These are phyloP conservation scores for Glebionis coronaria DNA, from an alignment of 129 eudicot species.

Conservation along the genomic window DNA sequence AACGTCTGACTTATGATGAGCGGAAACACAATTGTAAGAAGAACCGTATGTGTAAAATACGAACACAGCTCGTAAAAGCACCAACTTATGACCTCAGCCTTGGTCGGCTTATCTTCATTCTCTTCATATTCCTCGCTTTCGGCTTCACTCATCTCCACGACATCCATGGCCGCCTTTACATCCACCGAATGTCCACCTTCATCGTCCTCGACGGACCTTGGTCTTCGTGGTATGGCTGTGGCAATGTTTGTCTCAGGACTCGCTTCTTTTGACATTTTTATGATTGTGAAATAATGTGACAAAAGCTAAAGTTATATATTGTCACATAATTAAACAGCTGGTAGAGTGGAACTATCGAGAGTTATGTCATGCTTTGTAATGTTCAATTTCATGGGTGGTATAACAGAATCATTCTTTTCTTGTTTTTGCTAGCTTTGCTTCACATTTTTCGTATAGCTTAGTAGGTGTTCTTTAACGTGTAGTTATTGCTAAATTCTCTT, in stretches of 20 bases:
- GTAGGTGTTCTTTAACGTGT: slow-evolving; percentile 20
- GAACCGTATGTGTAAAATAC: slow-evolving; percentile 69
- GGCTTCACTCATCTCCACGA: slow-evolving; percentile 40
- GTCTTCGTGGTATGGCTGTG: slow-evolving; percentile 25
- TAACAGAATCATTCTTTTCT: slow-evolving; percentile 36
- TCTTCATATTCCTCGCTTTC: slow-evolving; percentile 43
- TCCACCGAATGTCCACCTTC: slow-evolving; percentile 26
- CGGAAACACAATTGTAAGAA: slow-evolving; percentile 72
- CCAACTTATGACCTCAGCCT: slow-evolving; percentile 65
- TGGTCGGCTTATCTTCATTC: slow-evolving; percentile 51
- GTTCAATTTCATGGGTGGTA: slow-evolving; percentile 31
- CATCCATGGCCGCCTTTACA: slow-evolving; percentile 9
- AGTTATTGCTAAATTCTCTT: slow-evolving; percentile 5
- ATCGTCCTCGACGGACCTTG: slow-evolving; percentile 38
- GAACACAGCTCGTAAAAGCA: slow-evolving; percentile 68
- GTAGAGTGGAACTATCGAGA: slow-evolving; percentile 32
- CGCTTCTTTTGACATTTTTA: slow-evolving; percentile 18
- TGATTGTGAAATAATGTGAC: slow-evolving; percentile 2
- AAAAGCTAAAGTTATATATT: too few relatives aligned
- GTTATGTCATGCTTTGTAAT: slow-evolving; percentile 32
- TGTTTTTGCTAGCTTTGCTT: slow-evolving; percentile 15
- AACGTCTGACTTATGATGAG: slow-evolving; percentile 68
- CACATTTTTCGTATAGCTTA: slow-evolving; percentile 21
- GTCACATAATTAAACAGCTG: too few relatives aligned
- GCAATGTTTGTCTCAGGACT: slow-evolving; percentile 16